Percentiles rank a stretch among this genome's conserved stretches.
phyloP scores from a whole-genome alignment of 2,329 filamentous ascomycete genomes.

The Alternaria metachromatica region DNA sequence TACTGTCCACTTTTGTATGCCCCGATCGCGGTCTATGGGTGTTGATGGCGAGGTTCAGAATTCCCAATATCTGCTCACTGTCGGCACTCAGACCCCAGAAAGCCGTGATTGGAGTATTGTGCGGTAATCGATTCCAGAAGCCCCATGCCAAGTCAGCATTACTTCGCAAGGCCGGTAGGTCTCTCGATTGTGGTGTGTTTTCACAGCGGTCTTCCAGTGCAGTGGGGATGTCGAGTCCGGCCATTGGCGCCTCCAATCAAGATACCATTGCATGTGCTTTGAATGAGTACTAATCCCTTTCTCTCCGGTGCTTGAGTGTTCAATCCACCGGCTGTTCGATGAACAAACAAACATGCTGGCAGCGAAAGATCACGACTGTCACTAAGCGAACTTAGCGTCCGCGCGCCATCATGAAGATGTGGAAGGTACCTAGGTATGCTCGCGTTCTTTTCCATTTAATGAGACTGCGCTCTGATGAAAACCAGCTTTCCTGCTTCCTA shows the following conservation, averaged over 20 bases:
- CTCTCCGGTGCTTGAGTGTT: neutral
- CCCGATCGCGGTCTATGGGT: neutral
- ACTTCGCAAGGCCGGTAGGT: neutral
- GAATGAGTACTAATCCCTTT: neutral
- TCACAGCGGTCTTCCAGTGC: neutral
- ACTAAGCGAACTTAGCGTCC: neutral
- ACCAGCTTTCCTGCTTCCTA: neutral
- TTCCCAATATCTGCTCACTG: neutral
- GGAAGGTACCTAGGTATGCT: neutral
- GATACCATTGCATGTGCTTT: no score
- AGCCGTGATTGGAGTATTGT: neutral
- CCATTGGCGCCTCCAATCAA: neutral
- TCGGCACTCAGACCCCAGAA: neutral
- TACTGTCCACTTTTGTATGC: neutral
- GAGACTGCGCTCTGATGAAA: neutral
- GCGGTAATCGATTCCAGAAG: slow-evolving; percentile 6
- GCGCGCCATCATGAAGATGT: neutral
- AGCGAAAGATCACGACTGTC: neutral
- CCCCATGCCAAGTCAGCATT: slow-evolving; percentile 5
- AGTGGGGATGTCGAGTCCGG: neutral
- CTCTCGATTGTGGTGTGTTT: neutral
- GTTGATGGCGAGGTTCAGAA: neutral
- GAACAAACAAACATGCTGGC: neutral
- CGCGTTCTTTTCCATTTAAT: neutral
- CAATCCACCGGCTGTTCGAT: neutral